These are phyloP conservation scores for Alternaria panax DNA, from an alignment of 2,329 filamentous ascomycete genomes.

Conservation along the genomic window DNA sequence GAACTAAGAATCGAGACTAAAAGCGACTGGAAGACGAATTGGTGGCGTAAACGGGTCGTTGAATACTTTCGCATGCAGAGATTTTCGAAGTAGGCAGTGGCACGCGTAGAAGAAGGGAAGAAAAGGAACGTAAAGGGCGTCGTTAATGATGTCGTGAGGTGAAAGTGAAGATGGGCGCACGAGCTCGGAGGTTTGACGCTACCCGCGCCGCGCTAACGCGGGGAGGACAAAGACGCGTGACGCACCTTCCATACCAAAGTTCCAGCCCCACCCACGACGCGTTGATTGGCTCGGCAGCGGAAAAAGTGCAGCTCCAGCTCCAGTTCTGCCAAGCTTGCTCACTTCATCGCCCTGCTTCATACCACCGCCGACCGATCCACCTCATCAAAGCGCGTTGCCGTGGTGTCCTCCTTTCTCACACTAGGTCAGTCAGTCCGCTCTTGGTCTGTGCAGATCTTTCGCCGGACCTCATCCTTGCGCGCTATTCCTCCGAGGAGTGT, in stretches of 20 bases:
- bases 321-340: constrained; percentile 24
- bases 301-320: constrained; percentile 23
- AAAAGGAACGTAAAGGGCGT: constrained; percentile 22
- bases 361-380: constrained; percentile 32
- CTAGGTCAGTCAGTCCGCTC: constrained; percentile 25
- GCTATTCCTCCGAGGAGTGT: constrained; percentile 14
- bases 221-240: constrained; percentile 27
- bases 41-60: constrained; percentile 5
- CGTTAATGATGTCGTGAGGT: constrained; percentile 22
- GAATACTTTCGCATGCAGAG: constrained; percentile 2
- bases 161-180: constrained; percentile 24
- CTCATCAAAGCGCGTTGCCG: constrained; percentile 40
- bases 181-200: constrained; percentile 30
- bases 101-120: constrained; percentile 21
- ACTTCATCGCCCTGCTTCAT: constrained; percentile 36
- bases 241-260: constrained; percentile 22
- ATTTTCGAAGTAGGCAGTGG: constrained; percentile 22
- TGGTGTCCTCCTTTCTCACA: constrained; percentile 31
- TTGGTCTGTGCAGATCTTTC: constrained; percentile 32
- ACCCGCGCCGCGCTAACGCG: constrained; percentile 25
- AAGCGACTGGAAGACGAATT: constrained; percentile 18
- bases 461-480: constrained; percentile 20
- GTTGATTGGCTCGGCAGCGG: constrained; percentile 36
- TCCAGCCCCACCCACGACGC: constrained; percentile 19
- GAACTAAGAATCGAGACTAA: constrained; percentile 26